Percentiles rank a stretch among this genome's conserved stretches.
Evolutionary conservation across 495 filamentous ascomycete genomes (phyloP).

Genomic region (Opeltia flavorubescens): DNA sequence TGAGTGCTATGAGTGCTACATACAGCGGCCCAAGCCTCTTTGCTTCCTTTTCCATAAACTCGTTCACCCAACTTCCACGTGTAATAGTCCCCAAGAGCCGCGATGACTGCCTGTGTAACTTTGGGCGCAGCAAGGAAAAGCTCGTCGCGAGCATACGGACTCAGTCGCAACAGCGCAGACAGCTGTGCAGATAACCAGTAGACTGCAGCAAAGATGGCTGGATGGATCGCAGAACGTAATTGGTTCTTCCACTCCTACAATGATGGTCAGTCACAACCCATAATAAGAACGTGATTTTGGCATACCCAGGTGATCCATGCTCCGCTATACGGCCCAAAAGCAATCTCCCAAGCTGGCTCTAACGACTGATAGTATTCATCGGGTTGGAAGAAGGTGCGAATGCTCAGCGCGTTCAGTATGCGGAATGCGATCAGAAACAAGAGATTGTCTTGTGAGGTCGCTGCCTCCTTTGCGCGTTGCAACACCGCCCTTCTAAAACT

Average conservation of each 20-base stretch:
- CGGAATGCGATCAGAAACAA: slow-evolving; percentile 60
- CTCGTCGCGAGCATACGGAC: slow-evolving; percentile 37
- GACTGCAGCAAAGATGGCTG: slow-evolving; percentile 62
- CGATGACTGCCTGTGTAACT: slow-evolving; percentile 59
- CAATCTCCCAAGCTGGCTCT: slow-evolving; percentile 85
- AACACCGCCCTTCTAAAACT: slow-evolving; percentile 3
- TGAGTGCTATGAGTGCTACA: slow-evolving; percentile 16
- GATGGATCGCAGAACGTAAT: slow-evolving; percentile 86
- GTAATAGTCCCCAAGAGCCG: slow-evolving; percentile 70
- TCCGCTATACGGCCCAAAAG: slow-evolving; percentile 62
- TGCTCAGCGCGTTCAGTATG: slow-evolving; percentile 66
- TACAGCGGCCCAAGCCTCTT: slow-evolving; percentile 56
- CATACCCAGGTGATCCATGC: slow-evolving; percentile 93
- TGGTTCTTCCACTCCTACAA: slow-evolving; percentile 83
- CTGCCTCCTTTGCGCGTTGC: slow-evolving; percentile 8
- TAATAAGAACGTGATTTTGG: slow-evolving; percentile 2
- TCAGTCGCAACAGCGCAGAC: slow-evolving; percentile 34
- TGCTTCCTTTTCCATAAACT: slow-evolving; percentile 53
- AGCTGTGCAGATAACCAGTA: slow-evolving; percentile 49
- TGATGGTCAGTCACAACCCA: slow-evolving; percentile 5
- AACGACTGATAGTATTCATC: slow-evolving; percentile 96
- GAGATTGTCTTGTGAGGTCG: slow-evolving; percentile 28
- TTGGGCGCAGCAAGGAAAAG: slow-evolving; percentile 61
- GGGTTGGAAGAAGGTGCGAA: slow-evolving; percentile 97
- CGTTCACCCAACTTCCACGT: slow-evolving; percentile 71